A percentile compares a stretch with the other conserved stretches of the same genome.
Conservation (phyloP, 2,329 filamentous ascomycete species). For the Cercospora zeae-maydis region DNA sequence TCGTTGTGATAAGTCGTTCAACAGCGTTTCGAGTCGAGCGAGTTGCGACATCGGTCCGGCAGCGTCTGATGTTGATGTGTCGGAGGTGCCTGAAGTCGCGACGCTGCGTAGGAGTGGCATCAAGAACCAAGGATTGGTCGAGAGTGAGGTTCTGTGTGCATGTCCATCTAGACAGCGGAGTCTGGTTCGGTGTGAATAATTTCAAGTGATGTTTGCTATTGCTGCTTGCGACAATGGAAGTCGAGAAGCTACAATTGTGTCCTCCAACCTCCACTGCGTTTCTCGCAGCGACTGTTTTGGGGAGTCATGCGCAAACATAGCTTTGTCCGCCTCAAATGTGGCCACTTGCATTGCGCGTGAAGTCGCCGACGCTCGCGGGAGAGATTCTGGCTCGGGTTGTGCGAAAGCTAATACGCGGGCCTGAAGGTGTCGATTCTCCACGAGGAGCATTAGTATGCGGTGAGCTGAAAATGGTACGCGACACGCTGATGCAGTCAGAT, state of each 20-base stretch:
- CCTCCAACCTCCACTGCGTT: not conserved
- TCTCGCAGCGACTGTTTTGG: not conserved
- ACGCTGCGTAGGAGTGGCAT: not conserved
- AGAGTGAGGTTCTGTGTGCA: not conserved
- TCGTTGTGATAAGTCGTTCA: not conserved
- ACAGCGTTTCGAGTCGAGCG: not conserved
- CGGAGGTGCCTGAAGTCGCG: not conserved
- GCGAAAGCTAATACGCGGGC: not conserved
- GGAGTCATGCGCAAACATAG: not conserved
- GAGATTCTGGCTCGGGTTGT: not conserved
- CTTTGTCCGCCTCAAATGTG: not conserved
- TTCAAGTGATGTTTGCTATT: not conserved
- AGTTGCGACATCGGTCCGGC: not conserved
- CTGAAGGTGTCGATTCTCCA: not conserved
- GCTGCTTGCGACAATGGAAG: not conserved
- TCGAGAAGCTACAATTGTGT: not conserved
- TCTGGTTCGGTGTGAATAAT: not conserved
- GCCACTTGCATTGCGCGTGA: not conserved
- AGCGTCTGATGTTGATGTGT: not conserved
- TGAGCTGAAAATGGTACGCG: not conserved
- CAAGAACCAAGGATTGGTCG: not conserved
- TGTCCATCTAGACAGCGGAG: not conserved
- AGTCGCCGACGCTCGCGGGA: not conserved
- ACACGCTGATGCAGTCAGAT: not conserved
- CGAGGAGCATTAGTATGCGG: not conserved